These are phyloP conservation scores for Botrytis galanthina DNA, from an alignment of 2,329 filamentous ascomycete species.

Conservation along the genomic window DNA sequence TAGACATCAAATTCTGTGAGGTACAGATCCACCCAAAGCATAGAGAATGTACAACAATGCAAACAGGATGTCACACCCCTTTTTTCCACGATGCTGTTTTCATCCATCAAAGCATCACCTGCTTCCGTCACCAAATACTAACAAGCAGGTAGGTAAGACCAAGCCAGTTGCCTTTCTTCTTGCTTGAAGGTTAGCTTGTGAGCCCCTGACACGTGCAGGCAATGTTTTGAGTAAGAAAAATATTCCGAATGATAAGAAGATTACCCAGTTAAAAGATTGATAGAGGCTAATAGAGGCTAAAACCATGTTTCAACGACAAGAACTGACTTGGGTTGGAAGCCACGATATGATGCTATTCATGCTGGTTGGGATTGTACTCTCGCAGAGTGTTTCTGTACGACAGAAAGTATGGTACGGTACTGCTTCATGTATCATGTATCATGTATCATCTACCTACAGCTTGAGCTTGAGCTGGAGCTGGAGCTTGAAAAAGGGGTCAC, in stretches of 20 bases:
- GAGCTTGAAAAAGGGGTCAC: not conserved
- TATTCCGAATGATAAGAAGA: not conserved
- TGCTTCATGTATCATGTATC: not conserved
- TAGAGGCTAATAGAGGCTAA: not conserved
- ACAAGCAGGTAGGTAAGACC: not conserved
- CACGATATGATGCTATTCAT: not conserved
- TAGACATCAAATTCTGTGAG: not conserved
- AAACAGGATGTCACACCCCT: constrained; percentile 13
- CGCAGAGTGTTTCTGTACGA: not conserved
- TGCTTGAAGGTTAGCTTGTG: not conserved
- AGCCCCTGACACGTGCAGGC: constrained; percentile 1
- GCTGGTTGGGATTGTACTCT: not conserved
- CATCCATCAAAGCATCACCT: not conserved
- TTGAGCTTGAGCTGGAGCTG: not conserved
- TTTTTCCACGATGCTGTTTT: not conserved
- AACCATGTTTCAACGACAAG: constrained; percentile 5
- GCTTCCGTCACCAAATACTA: not conserved
- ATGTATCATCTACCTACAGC: not conserved
- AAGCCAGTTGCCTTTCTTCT: constrained; percentile 1
- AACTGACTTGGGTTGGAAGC: not conserved
- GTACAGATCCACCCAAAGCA: constrained; percentile 1
- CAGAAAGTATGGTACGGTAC: not conserved
- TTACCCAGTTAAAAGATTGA: not conserved
- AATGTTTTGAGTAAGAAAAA: not conserved
- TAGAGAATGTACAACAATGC: constrained; percentile 10